A percentile compares a stretch with the other conserved stretches of the same genome.
Conservation (phyloP, 495 filamentous ascomycete species). For the Talaromyces ruber region DNA sequence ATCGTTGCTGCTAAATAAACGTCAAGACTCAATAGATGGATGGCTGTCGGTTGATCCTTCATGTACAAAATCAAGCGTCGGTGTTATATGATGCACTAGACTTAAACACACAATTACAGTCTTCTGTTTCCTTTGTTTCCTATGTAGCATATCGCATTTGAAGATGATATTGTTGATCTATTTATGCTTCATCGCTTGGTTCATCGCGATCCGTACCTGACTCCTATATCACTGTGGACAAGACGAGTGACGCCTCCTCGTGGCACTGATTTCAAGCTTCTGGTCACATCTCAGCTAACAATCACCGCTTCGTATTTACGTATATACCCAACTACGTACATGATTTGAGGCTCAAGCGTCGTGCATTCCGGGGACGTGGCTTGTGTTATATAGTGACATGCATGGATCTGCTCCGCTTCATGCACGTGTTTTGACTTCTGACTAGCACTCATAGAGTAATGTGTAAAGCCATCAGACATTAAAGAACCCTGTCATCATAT, state of each 20-base stretch:
- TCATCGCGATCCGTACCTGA: not conserved
- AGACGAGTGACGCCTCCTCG: not conserved
- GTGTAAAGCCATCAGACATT: not conserved
- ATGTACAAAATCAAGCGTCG: constrained; percentile 41
- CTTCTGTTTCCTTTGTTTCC: constrained; percentile 2
- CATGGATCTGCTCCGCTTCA: not conserved
- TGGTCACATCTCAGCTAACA: not conserved
- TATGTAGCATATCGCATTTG: constrained; percentile 6
- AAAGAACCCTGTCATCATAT: not conserved
- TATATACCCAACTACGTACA: no score
- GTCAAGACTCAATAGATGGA: constrained; percentile 38
- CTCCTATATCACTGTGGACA: not conserved
- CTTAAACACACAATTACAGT: not conserved
- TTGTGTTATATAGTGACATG: not conserved
- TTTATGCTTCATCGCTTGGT: not conserved
- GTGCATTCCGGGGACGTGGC: not conserved
- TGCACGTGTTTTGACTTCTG: not conserved
- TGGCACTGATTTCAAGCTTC: not conserved
- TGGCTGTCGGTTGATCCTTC: constrained; percentile 23
- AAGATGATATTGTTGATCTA: not conserved
- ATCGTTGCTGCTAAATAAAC: constrained; percentile 37
- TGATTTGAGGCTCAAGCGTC: not conserved
- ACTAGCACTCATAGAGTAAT: not conserved
- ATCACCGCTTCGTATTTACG: not conserved
- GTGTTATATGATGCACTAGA: constrained; percentile 13